Evolutionary conservation across 1,139 yeast genomes (phyloP).

Genomic region (Nakaseomyces kungkrabaensis): DNA sequence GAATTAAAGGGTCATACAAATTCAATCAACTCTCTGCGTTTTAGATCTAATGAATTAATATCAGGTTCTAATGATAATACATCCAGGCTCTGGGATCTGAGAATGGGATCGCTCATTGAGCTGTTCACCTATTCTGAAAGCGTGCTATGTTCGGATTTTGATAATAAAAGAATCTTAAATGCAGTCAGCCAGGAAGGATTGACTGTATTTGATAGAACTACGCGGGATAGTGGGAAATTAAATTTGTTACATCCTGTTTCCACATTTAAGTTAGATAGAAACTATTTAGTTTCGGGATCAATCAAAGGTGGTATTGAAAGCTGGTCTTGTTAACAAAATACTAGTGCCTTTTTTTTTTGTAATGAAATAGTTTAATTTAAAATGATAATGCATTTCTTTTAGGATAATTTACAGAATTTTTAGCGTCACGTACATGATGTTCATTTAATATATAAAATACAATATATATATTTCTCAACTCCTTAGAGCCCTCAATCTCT

Average conservation of each 20-base stretch:
- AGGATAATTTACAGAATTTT: background rate
- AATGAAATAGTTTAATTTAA: too few relatives aligned
- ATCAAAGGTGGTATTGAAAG: background rate
- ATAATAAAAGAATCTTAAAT: constrained; percentile 13
- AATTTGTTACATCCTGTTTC: background rate
- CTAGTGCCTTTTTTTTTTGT: background rate
- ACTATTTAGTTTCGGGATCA: background rate
- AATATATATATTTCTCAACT: constrained; percentile 12
- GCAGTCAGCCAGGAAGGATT: background rate
- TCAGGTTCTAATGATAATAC: constrained; percentile 61
- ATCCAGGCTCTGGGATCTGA: constrained; percentile 61
- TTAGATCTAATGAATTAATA: constrained; percentile 52
- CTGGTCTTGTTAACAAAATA: background rate
- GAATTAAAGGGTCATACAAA: constrained; percentile 62
- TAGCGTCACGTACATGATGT: background rate
- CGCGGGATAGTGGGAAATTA: background rate
- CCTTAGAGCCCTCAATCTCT: constrained; percentile 74
- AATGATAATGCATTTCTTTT: background rate
- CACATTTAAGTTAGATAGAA: background rate
- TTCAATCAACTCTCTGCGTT: constrained; percentile 57
- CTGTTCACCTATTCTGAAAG: constrained; percentile 49
- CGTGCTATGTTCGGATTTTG: constrained; percentile 46
- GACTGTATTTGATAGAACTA: background rate
- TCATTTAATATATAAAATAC: too few relatives aligned
- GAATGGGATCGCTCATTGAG: constrained; percentile 53